Percentiles rank a stretch among this genome's conserved stretches.
These are phyloP conservation scores for Ceratocystis ficicola DNA, from an alignment of 2,329 filamentous ascomycete genomes.

Conservation along the genomic window DNA sequence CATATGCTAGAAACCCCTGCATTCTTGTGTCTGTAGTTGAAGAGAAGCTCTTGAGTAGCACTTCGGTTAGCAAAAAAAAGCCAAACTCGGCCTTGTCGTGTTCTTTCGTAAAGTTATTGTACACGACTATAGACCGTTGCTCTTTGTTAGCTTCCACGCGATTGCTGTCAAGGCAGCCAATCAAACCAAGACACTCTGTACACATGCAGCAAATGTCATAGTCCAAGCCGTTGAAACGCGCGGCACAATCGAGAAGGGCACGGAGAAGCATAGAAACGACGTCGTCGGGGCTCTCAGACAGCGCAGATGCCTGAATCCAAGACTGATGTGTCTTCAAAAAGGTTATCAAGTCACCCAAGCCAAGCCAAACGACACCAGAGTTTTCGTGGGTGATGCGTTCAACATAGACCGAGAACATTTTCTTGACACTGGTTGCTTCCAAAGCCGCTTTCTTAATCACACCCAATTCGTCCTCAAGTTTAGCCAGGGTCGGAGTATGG, in stretches of 20 bases:
- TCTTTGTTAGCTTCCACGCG: slow-evolving; percentile 68
- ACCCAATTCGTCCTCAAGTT: slow-evolving; percentile 52
- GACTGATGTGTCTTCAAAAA: slow-evolving; percentile 64
- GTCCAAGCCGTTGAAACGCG: slow-evolving; percentile 61
- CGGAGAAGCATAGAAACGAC: slow-evolving; percentile 61
- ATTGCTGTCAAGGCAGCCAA: slow-evolving; percentile 87
- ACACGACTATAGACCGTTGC: slow-evolving; percentile 70
- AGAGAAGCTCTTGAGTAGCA: slow-evolving; percentile 81
- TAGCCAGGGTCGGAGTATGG: slow-evolving; percentile 55
- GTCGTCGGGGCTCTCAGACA: slow-evolving; percentile 71
- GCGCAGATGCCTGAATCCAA: slow-evolving; percentile 64
- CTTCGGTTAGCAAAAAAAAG: slow-evolving; percentile 70
- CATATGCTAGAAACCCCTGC: slow-evolving; percentile 85
- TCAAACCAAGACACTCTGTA: slow-evolving; percentile 70
- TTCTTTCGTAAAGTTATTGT: slow-evolving; percentile 70
- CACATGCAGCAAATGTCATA: slow-evolving; percentile 58
- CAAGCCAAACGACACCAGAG: slow-evolving; percentile 69
- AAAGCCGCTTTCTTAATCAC: slow-evolving; percentile 40
- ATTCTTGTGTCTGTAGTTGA: slow-evolving; percentile 77
- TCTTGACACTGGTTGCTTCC: slow-evolving; percentile 10
- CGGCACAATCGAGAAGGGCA: slow-evolving; percentile 70
- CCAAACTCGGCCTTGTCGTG: slow-evolving; percentile 78
- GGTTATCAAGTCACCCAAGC: slow-evolving; percentile 60
- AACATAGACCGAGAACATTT: slow-evolving; percentile 47
- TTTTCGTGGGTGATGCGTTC: slow-evolving; percentile 72